phyloP scores from a whole-genome alignment of 345 rosid genomes.

The Cardamine resedifolia region DNA sequence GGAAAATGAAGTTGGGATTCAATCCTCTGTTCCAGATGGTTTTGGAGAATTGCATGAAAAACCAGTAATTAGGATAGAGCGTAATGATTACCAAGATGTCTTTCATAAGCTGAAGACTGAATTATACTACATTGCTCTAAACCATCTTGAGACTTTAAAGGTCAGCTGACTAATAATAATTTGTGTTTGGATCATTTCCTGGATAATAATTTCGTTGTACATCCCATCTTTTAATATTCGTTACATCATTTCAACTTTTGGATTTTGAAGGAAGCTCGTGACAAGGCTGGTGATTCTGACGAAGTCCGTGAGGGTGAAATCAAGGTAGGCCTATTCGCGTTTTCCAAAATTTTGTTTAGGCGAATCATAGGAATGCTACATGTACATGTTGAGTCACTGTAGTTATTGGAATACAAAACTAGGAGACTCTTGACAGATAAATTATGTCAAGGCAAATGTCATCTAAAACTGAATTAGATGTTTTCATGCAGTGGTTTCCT shows the following conservation, averaged over 20 bases:
- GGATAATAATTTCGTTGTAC: background rate
- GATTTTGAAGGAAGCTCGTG: conserved; percentile 56
- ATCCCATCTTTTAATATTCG: conserved; percentile 5
- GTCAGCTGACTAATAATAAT: conserved; percentile 47
- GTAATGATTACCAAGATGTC: conserved; percentile 47
- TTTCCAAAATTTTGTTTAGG: background rate
- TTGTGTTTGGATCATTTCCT: background rate
- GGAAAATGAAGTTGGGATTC: conserved; percentile 38
- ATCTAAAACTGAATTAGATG: background rate
- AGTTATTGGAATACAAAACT: background rate
- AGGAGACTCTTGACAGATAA: background rate
- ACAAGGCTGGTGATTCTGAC: conserved; percentile 38
- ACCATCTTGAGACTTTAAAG: conserved; percentile 65
- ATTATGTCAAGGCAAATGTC: background rate
- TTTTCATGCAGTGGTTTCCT: background rate
- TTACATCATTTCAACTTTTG: conserved; percentile 34
- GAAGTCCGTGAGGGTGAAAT: conserved; percentile 52
- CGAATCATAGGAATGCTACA: background rate
- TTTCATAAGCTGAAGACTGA: conserved; percentile 68
- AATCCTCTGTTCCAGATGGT: conserved; percentile 20
- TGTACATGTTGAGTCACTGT: background rate
- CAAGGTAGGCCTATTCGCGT: conserved; percentile 50
- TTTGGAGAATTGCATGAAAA: conserved; percentile 37
- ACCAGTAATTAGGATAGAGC: conserved; percentile 31
- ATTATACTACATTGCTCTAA: conserved; percentile 43